Conservation (phyloP, 345 rosid genomes). For the Orychophragmus violaceus region DNA sequence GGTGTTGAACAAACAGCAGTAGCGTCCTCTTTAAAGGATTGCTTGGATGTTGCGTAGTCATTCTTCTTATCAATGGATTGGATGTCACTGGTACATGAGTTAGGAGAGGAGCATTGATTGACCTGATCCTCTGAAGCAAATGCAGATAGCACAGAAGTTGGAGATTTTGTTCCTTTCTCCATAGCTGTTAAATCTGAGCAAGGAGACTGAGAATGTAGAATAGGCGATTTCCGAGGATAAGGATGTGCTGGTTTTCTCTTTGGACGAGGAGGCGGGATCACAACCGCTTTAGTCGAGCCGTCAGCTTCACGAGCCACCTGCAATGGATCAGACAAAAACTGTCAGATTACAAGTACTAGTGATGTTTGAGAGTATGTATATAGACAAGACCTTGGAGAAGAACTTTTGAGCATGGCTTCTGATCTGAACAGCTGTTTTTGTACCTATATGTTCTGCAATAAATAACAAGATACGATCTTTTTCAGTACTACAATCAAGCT, state of each 20-base stretch:
- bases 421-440: conserved; percentile 89
- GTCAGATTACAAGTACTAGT: neutral
- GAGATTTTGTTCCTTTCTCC: conserved; percentile 50
- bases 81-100: conserved; percentile 48
- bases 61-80: conserved; percentile 28
- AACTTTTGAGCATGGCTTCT: conserved; percentile 98
- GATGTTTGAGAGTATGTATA: neutral
- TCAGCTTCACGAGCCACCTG: conserved; percentile 58
- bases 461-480: conserved; percentile 15
- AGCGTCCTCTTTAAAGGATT: conserved; percentile 21
- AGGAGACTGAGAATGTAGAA: conserved; percentile 27
- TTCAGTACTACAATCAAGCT: neutral
- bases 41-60: conserved; percentile 31
- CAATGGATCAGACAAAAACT: conserved; percentile 7
- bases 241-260: conserved; percentile 81
- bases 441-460: conserved; percentile 70
- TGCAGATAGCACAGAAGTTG: conserved; percentile 53
- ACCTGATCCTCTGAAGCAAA: conserved; percentile 43
- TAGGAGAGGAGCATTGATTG: conserved; percentile 50
- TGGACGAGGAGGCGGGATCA: conserved; percentile 90
- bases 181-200: conserved; percentile 37
- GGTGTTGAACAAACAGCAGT: conserved; percentile 7
- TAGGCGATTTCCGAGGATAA: conserved; percentile 66
- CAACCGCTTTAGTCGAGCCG: conserved; percentile 40
- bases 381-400: conserved; percentile 67